Conservation (phyloP, 1,284 basidiomycete genomes). For the Malassezia slooffiae region DNA sequence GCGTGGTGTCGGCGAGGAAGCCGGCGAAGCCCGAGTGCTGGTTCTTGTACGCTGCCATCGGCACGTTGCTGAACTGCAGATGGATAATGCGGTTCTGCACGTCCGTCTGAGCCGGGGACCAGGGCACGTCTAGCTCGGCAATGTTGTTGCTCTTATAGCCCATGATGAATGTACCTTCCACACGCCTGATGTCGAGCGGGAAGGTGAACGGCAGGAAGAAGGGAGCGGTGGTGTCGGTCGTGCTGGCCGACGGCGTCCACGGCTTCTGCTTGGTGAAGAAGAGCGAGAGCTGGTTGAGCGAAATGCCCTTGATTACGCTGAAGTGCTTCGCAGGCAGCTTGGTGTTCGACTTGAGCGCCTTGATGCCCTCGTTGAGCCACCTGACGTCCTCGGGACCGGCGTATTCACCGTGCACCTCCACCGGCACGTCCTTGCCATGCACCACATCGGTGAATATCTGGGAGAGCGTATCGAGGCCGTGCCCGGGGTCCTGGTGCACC, state of each 20-base stretch:
- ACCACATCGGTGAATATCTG: conserved; percentile 64
- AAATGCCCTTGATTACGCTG: conserved; percentile 59
- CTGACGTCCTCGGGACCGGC: conserved; percentile 57
- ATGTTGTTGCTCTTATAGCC: conserved; percentile 55
- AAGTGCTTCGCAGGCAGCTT: conserved; percentile 60
- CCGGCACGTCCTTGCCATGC: conserved; percentile 57
- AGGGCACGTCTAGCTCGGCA: conserved; percentile 58
- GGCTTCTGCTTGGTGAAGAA: conserved; percentile 53
- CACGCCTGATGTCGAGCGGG: conserved; percentile 58
- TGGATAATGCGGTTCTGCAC: conserved; percentile 57
- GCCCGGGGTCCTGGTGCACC: conserved; percentile 54
- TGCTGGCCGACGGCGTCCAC: neutral
- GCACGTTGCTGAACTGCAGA: conserved; percentile 56
- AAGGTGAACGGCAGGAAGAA: conserved; percentile 46
- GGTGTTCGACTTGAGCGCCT: conserved; percentile 56
- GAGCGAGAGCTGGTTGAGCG: conserved; percentile 57
- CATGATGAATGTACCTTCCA: conserved; percentile 58
- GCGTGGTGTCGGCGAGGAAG: conserved; percentile 61
- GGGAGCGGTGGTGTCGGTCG: neutral
- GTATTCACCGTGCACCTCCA: conserved; percentile 57
- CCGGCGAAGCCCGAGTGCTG: conserved; percentile 54
- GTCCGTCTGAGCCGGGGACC: conserved; percentile 56
- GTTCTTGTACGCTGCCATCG: conserved; percentile 55
- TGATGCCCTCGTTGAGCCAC: conserved; percentile 67
- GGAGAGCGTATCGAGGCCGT: conserved; percentile 56